These are phyloP conservation scores for Leersia perrieri DNA, from an alignment of 176 grass and related monocot species.

Conservation along the genomic window DNA sequence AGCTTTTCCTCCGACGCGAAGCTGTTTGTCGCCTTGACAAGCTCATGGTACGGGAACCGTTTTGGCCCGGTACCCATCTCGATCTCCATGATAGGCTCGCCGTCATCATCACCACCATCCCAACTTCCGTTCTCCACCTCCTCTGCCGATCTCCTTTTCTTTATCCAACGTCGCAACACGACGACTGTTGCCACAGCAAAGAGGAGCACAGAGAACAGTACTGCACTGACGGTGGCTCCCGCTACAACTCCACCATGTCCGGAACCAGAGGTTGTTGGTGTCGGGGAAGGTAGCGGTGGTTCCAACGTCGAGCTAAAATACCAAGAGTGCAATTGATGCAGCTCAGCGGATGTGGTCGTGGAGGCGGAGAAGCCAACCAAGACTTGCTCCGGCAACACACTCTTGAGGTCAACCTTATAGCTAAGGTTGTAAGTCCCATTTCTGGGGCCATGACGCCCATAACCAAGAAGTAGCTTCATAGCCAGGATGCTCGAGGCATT, in stretches of 20 bases:
- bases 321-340: slow-evolving; percentile 41
- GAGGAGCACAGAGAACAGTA: neutral
- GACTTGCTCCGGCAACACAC: slow-evolving; percentile 11
- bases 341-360: neutral
- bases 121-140: neutral
- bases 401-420: slow-evolving; percentile 24
- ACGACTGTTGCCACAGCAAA: neutral
- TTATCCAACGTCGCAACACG: neutral
- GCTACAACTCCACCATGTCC: neutral
- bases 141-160: neutral
- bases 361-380: slow-evolving; percentile 50
- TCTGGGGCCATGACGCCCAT: neutral
- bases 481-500: neutral
- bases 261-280: neutral
- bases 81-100: slow-evolving; percentile 13
- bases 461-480: neutral
- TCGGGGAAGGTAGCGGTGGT: neutral
- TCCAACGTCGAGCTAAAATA: slow-evolving; percentile 33
- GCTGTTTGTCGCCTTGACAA: slow-evolving; percentile 19
- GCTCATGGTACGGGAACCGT: slow-evolving; percentile 13
- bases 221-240: neutral
- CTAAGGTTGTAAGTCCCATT: neutral
- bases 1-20: slow-evolving; percentile 44
- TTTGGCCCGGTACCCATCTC: slow-evolving; percentile 39
- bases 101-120: neutral